A percentile compares a stretch with the other conserved stretches of the same genome.
Conservation (phyloP, 441 rosid genomes). For the Cnidoscolus chayamansa region DNA sequence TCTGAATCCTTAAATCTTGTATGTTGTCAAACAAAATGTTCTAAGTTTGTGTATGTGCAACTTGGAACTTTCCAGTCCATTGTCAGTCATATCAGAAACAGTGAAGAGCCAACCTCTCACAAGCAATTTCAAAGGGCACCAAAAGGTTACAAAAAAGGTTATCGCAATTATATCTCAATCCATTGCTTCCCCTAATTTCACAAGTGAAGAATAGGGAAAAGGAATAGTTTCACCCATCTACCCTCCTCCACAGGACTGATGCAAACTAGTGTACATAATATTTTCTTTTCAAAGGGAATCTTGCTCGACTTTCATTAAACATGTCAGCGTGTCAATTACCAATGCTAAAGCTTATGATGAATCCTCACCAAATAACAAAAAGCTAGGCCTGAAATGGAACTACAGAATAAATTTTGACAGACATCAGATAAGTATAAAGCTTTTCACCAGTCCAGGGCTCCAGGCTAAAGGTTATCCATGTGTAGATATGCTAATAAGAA, state of each 20-base stretch:
- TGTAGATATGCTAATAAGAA: background rate
- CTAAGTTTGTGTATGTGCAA: background rate
- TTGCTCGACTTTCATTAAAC: background rate
- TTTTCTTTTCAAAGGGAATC: background rate
- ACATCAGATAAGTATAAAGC: background rate
- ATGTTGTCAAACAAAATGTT: background rate
- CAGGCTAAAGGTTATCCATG: background rate
- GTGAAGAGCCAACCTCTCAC: background rate
- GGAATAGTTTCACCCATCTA: background rate
- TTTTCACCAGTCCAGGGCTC: background rate
- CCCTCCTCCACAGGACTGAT: background rate
- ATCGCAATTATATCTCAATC: background rate
- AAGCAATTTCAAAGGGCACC: background rate
- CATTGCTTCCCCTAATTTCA: background rate
- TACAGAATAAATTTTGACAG: background rate
- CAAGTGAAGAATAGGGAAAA: conserved; percentile 1
- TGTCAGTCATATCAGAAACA: background rate
- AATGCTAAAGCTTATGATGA: background rate
- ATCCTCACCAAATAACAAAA: background rate
- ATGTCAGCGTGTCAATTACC: background rate
- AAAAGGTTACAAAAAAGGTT: background rate
- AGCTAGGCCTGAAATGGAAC: no score
- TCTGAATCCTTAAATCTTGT: background rate
- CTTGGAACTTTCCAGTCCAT: background rate
- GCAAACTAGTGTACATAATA: conserved; percentile 8